phyloP scores from a whole-genome alignment of 257 asterid species.

The Fraxinus excelsior region DNA sequence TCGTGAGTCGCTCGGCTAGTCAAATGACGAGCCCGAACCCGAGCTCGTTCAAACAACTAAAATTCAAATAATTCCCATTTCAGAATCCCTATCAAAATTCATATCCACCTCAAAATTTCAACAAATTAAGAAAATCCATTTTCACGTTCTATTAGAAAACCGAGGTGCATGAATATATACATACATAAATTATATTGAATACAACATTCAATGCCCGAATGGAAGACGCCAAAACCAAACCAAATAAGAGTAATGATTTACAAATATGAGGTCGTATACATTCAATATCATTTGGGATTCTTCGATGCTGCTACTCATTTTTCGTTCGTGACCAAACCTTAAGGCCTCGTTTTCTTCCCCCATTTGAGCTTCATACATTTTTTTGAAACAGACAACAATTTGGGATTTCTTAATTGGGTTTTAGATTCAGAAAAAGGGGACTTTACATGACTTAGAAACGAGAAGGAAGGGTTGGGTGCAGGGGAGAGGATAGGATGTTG shows the following conservation, averaged over 20 bases:
- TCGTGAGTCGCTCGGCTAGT: too few relatives aligned
- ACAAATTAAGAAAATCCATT: not conserved
- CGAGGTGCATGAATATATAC: not conserved
- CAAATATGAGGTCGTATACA: constrained; percentile 51
- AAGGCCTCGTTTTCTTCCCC: constrained; percentile 31
- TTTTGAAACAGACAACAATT: too few relatives aligned
- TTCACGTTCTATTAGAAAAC: not conserved
- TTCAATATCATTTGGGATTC: constrained; percentile 46
- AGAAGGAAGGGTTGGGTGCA: too few relatives aligned
- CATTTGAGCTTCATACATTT: constrained; percentile 25
- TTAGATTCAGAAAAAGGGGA: too few relatives aligned
- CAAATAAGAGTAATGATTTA: constrained; percentile 43
- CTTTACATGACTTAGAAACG: too few relatives aligned
- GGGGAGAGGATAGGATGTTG: too few relatives aligned
- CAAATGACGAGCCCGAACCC: too few relatives aligned
- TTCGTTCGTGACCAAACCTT: constrained; percentile 17
- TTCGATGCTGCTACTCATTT: constrained; percentile 11
- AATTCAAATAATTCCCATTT: not conserved
- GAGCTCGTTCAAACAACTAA: too few relatives aligned
- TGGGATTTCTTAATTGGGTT: too few relatives aligned
- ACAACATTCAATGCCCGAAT: constrained; percentile 58
- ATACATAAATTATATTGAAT: not conserved
- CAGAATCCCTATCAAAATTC: not conserved
- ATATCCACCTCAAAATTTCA: not conserved
- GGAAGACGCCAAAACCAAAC: constrained; percentile 56